These are phyloP conservation scores for Gaeumannomyces tritici DNA, from an alignment of 2,329 filamentous ascomycete genomes.

Conservation along the genomic window DNA sequence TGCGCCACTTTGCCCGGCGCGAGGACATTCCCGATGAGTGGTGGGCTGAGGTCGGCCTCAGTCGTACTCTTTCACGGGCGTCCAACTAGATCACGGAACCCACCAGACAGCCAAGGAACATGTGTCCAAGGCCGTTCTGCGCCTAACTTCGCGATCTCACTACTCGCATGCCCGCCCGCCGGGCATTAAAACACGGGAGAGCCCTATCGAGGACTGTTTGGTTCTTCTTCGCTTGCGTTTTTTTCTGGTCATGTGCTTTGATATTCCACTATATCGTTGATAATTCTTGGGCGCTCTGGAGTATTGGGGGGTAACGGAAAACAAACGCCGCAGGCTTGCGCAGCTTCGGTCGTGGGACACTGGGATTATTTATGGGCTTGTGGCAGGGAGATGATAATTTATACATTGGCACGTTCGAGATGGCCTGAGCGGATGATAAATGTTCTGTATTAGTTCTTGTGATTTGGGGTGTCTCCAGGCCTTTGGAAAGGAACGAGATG, in stretches of 20 bases:
- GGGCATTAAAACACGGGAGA: not conserved
- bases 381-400: not conserved
- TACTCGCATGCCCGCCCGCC: too few relatives aligned
- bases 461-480: not conserved
- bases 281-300: not conserved
- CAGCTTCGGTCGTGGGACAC: not conserved
- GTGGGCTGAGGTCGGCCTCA: constrained; percentile 65
- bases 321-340: not conserved
- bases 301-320: not conserved
- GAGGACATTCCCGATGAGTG: constrained; percentile 75
- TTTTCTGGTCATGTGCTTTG: constrained; percentile 1
- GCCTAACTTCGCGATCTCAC: not conserved
- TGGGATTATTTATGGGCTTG: not conserved
- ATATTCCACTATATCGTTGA: not conserved
- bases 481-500: not conserved
- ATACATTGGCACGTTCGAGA: not conserved
- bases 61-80: constrained; percentile 40
- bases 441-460: not conserved
- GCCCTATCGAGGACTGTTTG: not conserved
- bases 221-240: not conserved
- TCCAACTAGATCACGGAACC: constrained; percentile 6
- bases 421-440: not conserved
- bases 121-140: not conserved
- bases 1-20: constrained; percentile 58
- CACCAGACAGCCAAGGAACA: not conserved